These are phyloP conservation scores for Eucalyptus leucophloia DNA, from an alignment of 345 rosid genomes.

Conservation along the genomic window DNA sequence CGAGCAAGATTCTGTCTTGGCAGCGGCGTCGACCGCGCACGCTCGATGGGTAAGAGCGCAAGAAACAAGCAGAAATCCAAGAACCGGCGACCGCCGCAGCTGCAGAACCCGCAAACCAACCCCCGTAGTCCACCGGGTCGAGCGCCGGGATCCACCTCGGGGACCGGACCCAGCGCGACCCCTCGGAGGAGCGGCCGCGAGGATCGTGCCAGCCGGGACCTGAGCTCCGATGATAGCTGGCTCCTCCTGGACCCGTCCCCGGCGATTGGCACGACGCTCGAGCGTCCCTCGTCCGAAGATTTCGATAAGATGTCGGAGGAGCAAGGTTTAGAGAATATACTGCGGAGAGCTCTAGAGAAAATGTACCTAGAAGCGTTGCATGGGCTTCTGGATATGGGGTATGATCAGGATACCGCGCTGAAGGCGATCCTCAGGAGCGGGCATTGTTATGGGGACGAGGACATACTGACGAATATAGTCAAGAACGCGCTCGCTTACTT, in stretches of 20 bases:
- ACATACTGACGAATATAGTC: constrained; percentile 65
- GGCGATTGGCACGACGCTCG: constrained; percentile 7
- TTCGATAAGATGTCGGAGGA: constrained; percentile 18
- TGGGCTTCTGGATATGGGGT: constrained; percentile 58
- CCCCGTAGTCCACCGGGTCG: neutral
- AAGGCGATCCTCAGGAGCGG: constrained; percentile 75
- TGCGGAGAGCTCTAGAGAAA: constrained; percentile 49
- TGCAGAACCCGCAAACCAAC: neutral
- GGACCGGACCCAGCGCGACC: constrained; percentile 27
- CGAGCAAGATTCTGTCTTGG: neutral
- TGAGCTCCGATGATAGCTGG: neutral
- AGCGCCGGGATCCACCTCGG: neutral
- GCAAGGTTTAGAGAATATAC: constrained; percentile 52
- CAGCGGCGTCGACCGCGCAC: neutral
- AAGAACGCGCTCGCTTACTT: constrained; percentile 68
- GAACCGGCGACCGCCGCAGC: neutral
- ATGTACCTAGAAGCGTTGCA: constrained; percentile 58
- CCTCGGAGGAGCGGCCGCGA: constrained; percentile 6
- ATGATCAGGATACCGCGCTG: constrained; percentile 62
- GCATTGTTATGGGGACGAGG: constrained; percentile 84
- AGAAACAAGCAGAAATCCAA: neutral
- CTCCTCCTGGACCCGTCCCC: neutral
- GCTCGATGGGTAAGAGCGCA: neutral
- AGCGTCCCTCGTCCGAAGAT: constrained; percentile 55
- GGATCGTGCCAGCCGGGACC: neutral